Conservation (phyloP, 2,329 filamentous ascomycete species). For the Chrysosporium keratinophilum region DNA sequence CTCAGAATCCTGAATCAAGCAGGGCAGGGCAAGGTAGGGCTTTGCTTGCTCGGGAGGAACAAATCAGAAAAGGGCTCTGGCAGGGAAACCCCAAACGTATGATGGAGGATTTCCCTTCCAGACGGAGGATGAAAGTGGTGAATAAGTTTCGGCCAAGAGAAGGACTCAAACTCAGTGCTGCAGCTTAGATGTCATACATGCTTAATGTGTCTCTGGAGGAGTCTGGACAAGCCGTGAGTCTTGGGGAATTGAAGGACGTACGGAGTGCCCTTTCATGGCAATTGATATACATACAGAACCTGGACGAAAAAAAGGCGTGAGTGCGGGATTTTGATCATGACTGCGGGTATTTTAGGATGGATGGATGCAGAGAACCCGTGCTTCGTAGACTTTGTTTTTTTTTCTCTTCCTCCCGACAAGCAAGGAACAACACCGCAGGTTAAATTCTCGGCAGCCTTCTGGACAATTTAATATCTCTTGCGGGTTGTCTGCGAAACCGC, state of each 20-base stretch:
- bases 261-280: no score
- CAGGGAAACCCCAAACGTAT: background rate
- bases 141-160: conserved; percentile 4
- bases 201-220: background rate
- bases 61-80: background rate
- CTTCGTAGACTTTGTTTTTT: background rate
- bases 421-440: background rate
- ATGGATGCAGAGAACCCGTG: no score
- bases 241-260: no score
- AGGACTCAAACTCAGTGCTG: no score
- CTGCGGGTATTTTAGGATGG: background rate
- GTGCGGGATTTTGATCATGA: conserved; percentile 6
- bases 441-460: background rate
- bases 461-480: background rate
- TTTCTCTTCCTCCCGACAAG: background rate
- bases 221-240: no score
- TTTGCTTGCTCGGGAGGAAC: background rate
- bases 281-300: no score
- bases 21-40: no score
- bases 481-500: background rate
- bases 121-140: background rate
- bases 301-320: background rate
- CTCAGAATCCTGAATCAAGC: no score
- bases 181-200: background rate
- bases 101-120: background rate